Percentiles rank a stretch among this genome's conserved stretches.
phyloP scores from a whole-genome alignment of 2,329 filamentous ascomycete species.

The Paraconiothyrium brasiliense region DNA sequence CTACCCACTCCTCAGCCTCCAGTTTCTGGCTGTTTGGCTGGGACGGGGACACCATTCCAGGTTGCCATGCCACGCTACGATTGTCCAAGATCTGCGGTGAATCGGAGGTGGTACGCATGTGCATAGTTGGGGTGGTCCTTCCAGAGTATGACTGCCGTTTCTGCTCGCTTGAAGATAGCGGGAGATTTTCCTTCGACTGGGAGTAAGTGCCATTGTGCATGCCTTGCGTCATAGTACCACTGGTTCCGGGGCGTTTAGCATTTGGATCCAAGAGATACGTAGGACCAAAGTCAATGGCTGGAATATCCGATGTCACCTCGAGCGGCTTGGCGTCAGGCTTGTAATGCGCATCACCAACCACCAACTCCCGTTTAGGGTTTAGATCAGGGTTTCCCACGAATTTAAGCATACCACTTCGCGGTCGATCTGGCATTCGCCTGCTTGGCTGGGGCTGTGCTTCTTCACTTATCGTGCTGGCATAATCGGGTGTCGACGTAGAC shows the following conservation, averaged over 20 bases:
- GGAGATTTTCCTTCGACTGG: constrained; percentile 46
- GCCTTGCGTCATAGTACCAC: constrained; percentile 59
- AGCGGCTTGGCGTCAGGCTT: constrained; percentile 28
- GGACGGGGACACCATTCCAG: constrained; percentile 66
- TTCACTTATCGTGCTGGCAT: constrained; percentile 70
- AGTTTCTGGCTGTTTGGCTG: constrained; percentile 64
- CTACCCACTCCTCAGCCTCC: constrained; percentile 83
- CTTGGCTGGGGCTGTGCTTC: constrained; percentile 44
- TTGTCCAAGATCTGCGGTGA: constrained; percentile 61
- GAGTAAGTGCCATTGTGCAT: constrained; percentile 38
- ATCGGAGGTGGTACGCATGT: constrained; percentile 50
- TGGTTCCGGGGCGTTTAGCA: constrained; percentile 64
- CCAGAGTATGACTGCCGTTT: constrained; percentile 42
- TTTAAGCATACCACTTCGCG: constrained; percentile 81
- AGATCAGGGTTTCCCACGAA: constrained; percentile 71
- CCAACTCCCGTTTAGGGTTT: constrained; percentile 53
- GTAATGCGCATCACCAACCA: constrained; percentile 59
- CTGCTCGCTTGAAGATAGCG: constrained; percentile 37
- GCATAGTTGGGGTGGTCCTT: constrained; percentile 51
- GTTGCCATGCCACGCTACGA: constrained; percentile 81
- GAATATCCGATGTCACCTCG: constrained; percentile 64
- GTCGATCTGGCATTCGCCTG: constrained; percentile 69
- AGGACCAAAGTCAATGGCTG: constrained; percentile 84
- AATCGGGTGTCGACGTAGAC: constrained; percentile 76
- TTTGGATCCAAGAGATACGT: constrained; percentile 74